Percentiles rank a stretch among this genome's conserved stretches.
phyloP scores from a whole-genome alignment of 345 rosid species.

The Hevea brasiliensis region DNA sequence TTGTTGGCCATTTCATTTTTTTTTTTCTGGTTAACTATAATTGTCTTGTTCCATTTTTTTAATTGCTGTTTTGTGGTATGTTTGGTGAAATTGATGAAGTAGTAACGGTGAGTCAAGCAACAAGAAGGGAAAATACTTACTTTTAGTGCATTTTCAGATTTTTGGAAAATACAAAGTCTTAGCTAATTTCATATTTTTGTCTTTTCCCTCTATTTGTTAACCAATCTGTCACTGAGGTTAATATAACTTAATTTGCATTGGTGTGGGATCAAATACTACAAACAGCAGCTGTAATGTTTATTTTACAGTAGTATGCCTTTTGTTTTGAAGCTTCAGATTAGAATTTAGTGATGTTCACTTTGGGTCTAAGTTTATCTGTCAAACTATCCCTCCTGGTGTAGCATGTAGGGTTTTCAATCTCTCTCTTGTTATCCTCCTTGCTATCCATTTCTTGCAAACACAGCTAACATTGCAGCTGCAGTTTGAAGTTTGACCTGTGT shows the following conservation, averaged over 20 bases:
- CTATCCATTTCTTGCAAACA: background rate
- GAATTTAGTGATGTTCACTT: too few relatives aligned
- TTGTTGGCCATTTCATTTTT: background rate
- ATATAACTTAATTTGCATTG: background rate
- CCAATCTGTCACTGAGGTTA: background rate
- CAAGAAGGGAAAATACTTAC: background rate
- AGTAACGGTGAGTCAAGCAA: background rate
- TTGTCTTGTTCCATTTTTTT: background rate
- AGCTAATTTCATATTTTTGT: too few relatives aligned
- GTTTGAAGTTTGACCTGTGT: background rate
- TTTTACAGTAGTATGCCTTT: background rate
- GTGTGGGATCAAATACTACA: background rate
- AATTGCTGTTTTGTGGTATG: background rate
- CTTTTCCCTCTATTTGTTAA: background rate
- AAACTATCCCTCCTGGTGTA: too few relatives aligned
- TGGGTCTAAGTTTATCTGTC: background rate
- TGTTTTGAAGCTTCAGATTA: background rate
- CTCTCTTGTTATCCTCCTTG: background rate
- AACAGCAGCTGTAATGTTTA: background rate
- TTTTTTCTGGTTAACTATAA: too few relatives aligned
- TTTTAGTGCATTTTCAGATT: background rate
- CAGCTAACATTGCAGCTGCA: background rate
- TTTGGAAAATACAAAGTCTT: too few relatives aligned
- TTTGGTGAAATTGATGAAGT: background rate
- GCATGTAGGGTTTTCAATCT: background rate